Conservation (phyloP, 2,329 filamentous ascomycete species). For the Rutstroemia sydowiana region DNA sequence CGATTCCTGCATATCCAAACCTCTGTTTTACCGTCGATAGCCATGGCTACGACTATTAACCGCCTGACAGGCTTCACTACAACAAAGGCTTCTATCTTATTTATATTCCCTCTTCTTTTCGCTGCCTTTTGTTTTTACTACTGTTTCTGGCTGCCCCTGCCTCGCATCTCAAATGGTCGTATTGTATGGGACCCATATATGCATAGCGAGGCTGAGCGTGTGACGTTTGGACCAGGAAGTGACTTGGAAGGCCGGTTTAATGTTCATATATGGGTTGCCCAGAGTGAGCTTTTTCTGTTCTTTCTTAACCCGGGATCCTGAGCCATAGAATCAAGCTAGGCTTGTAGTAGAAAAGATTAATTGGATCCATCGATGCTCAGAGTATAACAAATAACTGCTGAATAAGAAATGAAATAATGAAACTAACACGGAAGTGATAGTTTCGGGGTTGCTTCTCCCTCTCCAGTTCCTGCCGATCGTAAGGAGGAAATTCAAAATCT, state of each 20-base stretch:
- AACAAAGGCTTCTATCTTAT: background rate
- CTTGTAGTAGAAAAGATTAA: too few species aligned
- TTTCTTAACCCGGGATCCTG: too few species aligned
- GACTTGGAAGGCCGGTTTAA: too few species aligned
- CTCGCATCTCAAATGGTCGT: too few species aligned
- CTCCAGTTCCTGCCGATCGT: background rate
- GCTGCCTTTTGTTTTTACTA: background rate
- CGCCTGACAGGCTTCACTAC: background rate
- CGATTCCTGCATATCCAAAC: background rate
- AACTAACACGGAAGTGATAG: background rate
- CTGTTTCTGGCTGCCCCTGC: background rate
- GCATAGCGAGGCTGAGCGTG: too few species aligned
- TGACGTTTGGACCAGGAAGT: too few species aligned
- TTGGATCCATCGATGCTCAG: too few species aligned
- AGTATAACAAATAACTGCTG: too few species aligned
- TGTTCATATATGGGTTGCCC: too few species aligned
- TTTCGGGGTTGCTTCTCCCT: background rate
- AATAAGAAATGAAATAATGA: background rate
- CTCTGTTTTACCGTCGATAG: background rate
- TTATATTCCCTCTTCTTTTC: background rate
- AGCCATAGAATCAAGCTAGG: too few species aligned
- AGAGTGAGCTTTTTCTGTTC: too few species aligned
- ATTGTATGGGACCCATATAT: too few species aligned
- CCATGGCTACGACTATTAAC: background rate
- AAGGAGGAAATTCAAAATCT: background rate